Evolutionary conservation across 352 stramenopile species (phyloP).

Genomic region (Phytophthora palmivora): DNA sequence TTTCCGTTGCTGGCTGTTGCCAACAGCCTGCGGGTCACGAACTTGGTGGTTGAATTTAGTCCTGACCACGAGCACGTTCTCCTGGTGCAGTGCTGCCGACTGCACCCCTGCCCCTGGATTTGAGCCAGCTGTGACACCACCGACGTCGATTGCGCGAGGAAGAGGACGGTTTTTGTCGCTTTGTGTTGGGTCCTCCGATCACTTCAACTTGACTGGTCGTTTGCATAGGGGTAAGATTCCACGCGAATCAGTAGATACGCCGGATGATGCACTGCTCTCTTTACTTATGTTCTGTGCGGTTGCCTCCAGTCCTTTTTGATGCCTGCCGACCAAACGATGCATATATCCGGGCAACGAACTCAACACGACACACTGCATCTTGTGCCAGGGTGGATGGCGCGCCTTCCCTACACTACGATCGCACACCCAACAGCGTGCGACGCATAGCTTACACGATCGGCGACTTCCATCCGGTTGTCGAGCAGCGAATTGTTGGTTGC

Average conservation of each 20-base stretch:
- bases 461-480: constrained; percentile 14
- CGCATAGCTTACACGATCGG: constrained; percentile 1
- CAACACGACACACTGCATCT: too few relatives aligned
- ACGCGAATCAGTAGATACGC: constrained; percentile 25
- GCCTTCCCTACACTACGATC: constrained; percentile 16
- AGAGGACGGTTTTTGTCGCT: constrained; percentile 24
- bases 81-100: constrained; percentile 9
- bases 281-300: background rate
- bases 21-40: too few relatives aligned
- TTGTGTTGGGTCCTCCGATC: constrained; percentile 16
- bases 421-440: background rate
- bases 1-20: constrained; percentile 18
- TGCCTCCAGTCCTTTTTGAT: too few relatives aligned
- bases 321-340: too few relatives aligned
- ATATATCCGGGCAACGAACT: too few relatives aligned
- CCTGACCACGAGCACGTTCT: constrained; percentile 32
- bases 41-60: constrained; percentile 10
- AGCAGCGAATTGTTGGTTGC: constrained; percentile 15
- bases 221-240: constrained; percentile 27
- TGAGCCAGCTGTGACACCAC: constrained; percentile 27
- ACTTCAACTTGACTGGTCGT: constrained; percentile 32
- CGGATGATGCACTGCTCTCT: background rate
- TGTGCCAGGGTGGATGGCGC: too few relatives aligned
- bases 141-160: constrained; percentile 24
- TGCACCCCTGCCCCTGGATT: constrained; percentile 15